A percentile compares a stretch with the other conserved stretches of the same genome.
These are phyloP conservation scores for Eucommia ulmoides DNA, from an alignment of 257 asterid genomes.

Conservation along the genomic window DNA sequence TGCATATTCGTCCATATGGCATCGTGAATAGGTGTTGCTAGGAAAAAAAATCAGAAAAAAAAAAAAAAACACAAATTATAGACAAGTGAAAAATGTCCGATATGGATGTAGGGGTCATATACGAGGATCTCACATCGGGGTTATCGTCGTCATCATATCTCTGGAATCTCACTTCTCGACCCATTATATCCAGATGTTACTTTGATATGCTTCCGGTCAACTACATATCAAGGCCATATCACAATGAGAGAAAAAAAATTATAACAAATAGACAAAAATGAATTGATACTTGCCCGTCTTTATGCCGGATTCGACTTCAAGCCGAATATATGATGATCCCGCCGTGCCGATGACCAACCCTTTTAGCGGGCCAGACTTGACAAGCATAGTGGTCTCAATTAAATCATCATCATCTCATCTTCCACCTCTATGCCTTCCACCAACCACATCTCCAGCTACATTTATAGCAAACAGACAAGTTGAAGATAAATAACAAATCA, in stretches of 20 bases:
- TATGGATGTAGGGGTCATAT: neutral
- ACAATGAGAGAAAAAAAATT: conserved; percentile 1
- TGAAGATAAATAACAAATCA: conserved; percentile 1
- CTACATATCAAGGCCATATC: conserved; percentile 25
- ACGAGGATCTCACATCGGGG: conserved; percentile 95
- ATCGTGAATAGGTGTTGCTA: conserved; percentile 85
- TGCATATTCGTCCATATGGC: conserved; percentile 99
- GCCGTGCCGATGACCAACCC: conserved; percentile 80
- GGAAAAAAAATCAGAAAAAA: no score
- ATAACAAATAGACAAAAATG: neutral
- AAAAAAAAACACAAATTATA: no score
- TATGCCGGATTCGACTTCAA: conserved; percentile 89
- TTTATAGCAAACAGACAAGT: no score
- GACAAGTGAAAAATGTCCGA: no score
- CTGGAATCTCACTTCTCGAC: conserved; percentile 88
- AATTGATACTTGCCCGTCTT: conserved; percentile 54
- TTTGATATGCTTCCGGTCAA: conserved; percentile 61
- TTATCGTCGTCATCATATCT: conserved; percentile 92
- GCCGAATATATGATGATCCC: conserved; percentile 71
- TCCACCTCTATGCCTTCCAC: conserved; percentile 74
- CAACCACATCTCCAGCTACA: no score
- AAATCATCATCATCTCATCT: conserved; percentile 81
- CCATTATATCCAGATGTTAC: conserved; percentile 76
- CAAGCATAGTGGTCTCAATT: conserved; percentile 52
- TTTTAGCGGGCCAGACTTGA: conserved; percentile 73